Evolutionary conservation across 495 filamentous ascomycete species (phyloP).

Genomic region (Platismatia glauca): DNA sequence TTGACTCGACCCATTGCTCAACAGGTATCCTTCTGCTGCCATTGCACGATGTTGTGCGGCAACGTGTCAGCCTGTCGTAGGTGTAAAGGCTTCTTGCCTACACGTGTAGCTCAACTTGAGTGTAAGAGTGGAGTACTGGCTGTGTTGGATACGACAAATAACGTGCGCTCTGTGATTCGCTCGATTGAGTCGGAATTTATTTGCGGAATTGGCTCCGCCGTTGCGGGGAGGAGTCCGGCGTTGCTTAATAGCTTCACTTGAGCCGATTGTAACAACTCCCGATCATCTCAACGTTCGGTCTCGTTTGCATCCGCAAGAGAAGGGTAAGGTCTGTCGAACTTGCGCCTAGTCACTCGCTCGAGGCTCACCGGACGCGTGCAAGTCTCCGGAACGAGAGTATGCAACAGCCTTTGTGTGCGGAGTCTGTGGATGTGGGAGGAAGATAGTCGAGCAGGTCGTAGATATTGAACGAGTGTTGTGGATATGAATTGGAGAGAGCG

Average conservation of each 20-base stretch:
- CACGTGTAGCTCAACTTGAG: background rate
- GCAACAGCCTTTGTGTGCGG: background rate
- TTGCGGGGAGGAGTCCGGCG: background rate
- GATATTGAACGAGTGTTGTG: constrained; percentile 9
- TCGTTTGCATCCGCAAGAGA: background rate
- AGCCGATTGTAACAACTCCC: background rate
- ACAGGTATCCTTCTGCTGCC: constrained; percentile 18
- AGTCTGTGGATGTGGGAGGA: background rate
- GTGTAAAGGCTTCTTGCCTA: background rate
- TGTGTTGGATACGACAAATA: background rate
- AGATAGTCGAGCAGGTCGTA: background rate
- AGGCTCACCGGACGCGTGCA: background rate
- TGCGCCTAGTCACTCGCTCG: background rate
- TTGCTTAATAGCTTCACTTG: background rate
- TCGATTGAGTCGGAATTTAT: background rate
- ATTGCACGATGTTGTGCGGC: constrained; percentile 3
- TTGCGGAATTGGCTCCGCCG: background rate
- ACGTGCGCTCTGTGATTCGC: background rate
- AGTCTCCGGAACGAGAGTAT: background rate
- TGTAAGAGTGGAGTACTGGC: background rate
- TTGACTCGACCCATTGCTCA: constrained; percentile 16
- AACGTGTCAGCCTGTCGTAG: background rate
- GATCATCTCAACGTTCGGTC: background rate
- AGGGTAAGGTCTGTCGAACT: constrained; percentile 5
- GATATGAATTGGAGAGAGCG: constrained; percentile 6